Percentiles rank a stretch among this genome's conserved stretches.
Evolutionary conservation across 1,284 basidiomycete genomes (phyloP).

Genomic region (Marasmius oreades): DNA sequence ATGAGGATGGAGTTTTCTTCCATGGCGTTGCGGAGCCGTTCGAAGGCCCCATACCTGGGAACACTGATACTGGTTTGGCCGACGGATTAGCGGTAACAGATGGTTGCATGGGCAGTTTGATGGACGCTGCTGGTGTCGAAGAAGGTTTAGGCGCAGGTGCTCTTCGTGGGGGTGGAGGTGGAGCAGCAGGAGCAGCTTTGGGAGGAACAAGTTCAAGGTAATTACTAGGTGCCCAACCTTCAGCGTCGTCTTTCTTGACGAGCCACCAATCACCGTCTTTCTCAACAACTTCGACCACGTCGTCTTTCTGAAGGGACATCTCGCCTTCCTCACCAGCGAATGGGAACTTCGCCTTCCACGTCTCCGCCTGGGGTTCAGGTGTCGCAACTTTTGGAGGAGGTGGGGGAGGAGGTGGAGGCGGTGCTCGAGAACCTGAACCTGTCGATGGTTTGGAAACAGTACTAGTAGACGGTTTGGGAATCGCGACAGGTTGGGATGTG

Average conservation of each 20-base stretch:
- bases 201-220: constrained; percentile 82
- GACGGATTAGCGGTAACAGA: constrained; percentile 49
- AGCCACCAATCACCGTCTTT: constrained; percentile 92
- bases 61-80: constrained; percentile 70
- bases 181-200: constrained; percentile 56
- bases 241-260: constrained; percentile 78
- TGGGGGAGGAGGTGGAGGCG: constrained; percentile 36
- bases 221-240: constrained; percentile 96
- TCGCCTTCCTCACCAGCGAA: constrained; percentile 93
- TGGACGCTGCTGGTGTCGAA: constrained; percentile 21
- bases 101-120: constrained; percentile 34
- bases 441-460: constrained; percentile 15
- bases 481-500: constrained; percentile 48
- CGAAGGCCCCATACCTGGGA: constrained; percentile 62
- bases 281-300: constrained; percentile 88
- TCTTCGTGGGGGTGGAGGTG: constrained; percentile 64
- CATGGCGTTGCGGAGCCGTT: constrained; percentile 72
- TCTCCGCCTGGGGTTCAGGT: constrained; percentile 63
- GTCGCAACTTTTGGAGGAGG: constrained; percentile 55
- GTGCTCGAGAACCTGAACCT: constrained; percentile 20
- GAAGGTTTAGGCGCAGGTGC: constrained; percentile 30
- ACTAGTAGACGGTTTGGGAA: constrained; percentile 15
- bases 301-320: constrained; percentile 87
- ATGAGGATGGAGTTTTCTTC: constrained; percentile 52
- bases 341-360: constrained; percentile 85